These are phyloP conservation scores for Penicillium goetzii DNA, from an alignment of 495 filamentous ascomycete species.

Conservation along the genomic window DNA sequence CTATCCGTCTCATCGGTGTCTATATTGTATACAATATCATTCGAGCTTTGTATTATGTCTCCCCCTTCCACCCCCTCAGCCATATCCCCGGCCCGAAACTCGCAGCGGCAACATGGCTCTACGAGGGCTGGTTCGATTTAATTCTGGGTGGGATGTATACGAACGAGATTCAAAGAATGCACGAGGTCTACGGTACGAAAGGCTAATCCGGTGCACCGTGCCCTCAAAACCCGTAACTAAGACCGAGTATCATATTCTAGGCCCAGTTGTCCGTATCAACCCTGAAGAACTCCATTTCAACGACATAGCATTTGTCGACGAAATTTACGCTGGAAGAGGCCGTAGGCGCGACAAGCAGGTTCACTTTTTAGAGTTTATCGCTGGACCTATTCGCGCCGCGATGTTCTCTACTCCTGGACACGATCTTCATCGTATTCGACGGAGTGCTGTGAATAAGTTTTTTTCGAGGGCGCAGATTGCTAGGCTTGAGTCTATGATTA, in stretches of 20 bases:
- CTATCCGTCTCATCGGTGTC: not conserved
- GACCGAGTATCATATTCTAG: not conserved
- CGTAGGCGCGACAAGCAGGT: not conserved
- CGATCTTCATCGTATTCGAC: not conserved
- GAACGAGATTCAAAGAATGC: not conserved
- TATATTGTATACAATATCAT: not conserved
- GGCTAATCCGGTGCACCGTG: not conserved
- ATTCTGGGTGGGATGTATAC: not conserved
- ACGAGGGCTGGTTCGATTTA: not conserved
- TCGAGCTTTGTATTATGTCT: not conserved
- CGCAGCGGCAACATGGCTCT: not conserved
- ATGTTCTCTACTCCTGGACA: not conserved
- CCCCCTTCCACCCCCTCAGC: not conserved
- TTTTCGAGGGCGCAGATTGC: not conserved
- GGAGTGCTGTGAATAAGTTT: not conserved
- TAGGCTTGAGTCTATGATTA: not conserved
- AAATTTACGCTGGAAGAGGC: not conserved
- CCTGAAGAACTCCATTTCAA: not conserved
- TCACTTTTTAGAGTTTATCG: not conserved
- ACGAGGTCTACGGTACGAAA: not conserved
- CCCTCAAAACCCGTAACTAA: not conserved
- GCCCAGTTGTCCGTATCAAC: not conserved
- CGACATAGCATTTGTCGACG: not conserved
- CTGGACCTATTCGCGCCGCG: not conserved
- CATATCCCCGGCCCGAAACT: not conserved